Conservation (phyloP, 73 alveolate species). For the Stentor coeruleus region DNA sequence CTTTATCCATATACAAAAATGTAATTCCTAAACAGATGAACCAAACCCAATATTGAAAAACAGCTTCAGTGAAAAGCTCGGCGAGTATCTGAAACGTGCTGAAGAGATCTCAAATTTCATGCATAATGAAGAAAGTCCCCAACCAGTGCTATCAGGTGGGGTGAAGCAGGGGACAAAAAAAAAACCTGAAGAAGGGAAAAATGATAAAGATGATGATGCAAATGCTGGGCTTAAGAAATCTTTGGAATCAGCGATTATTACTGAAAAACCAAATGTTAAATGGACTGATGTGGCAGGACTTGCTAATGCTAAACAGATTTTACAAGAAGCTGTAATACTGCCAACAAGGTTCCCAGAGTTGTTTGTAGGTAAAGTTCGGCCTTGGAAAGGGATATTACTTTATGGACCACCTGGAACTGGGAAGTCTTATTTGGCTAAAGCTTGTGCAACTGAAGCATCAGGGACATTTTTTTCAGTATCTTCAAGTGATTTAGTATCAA, state of each 20-base stretch:
- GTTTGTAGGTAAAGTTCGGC: slow-evolving; percentile 90
- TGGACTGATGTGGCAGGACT: slow-evolving; percentile 95
- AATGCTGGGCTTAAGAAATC: slow-evolving; percentile 31
- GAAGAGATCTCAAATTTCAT: slow-evolving; percentile 46
- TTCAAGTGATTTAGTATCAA: slow-evolving; percentile 66
- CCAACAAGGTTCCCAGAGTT: slow-evolving; percentile 97
- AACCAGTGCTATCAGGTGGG: slow-evolving; percentile 31
- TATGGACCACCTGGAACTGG: slow-evolving; percentile 99
- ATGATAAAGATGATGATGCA: not conserved
- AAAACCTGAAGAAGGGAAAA: not conserved
- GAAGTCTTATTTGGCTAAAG: slow-evolving; percentile 96
- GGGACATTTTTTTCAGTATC: slow-evolving; percentile 84
- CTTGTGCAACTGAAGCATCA: slow-evolving; percentile 98
- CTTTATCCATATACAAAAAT: slow-evolving; percentile 45
- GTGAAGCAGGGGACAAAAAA: slow-evolving; percentile 34
- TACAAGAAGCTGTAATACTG: slow-evolving; percentile 94
- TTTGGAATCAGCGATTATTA: slow-evolving; percentile 74
- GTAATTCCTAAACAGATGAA: slow-evolving; percentile 46
- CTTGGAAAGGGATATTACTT: slow-evolving; percentile 96
- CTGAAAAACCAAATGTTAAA: slow-evolving; percentile 95
- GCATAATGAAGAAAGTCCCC: slow-evolving; percentile 18
- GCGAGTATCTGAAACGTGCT: slow-evolving; percentile 54
- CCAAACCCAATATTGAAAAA: slow-evolving; percentile 41
- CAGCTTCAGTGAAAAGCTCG: slow-evolving; percentile 43
- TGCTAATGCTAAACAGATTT: slow-evolving; percentile 89